Evolutionary conservation across 2,329 filamentous ascomycete species (phyloP).

Genomic region (Diaporthe citrichinensis): DNA sequence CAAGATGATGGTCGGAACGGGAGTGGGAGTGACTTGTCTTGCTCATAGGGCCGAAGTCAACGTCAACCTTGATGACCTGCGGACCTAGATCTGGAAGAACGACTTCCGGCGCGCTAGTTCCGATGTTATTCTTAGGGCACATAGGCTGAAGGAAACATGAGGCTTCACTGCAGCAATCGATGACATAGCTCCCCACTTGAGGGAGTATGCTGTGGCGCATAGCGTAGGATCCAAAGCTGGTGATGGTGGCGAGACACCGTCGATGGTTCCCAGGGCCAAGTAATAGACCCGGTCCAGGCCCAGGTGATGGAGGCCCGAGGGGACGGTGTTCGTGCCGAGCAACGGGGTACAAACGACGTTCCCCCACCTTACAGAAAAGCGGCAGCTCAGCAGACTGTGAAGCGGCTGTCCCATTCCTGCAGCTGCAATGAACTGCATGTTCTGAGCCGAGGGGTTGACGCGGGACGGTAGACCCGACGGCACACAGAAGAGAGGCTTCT

Average conservation of each 20-base stretch:
- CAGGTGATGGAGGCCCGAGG: not conserved
- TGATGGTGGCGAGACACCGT: constrained; percentile 8
- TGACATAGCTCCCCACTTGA: constrained; percentile 1
- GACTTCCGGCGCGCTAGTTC: not conserved
- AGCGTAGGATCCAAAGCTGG: not conserved
- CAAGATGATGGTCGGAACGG: not conserved
- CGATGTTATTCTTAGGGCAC: no score
- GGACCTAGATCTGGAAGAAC: not conserved
- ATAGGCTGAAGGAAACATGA: not conserved
- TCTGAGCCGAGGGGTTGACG: not conserved
- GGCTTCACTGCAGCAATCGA: not conserved
- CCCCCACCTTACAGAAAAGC: not conserved
- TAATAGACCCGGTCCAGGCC: not conserved
- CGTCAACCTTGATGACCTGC: not conserved
- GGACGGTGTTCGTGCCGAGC: constrained; percentile 2
- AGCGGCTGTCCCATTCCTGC: not conserved
- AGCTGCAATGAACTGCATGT: not conserved
- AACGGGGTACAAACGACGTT: not conserved
- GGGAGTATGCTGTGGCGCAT: not conserved
- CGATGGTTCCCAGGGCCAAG: not conserved
- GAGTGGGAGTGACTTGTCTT: not conserved
- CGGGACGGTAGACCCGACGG: not conserved
- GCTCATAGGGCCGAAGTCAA: constrained; percentile 21
- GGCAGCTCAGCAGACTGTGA: not conserved
- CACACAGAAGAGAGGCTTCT: not conserved